A percentile compares a stretch with the other conserved stretches of the same genome.
Evolutionary conservation across 345 rosid species (phyloP).

Genomic region (Lumnitzera littorea): DNA sequence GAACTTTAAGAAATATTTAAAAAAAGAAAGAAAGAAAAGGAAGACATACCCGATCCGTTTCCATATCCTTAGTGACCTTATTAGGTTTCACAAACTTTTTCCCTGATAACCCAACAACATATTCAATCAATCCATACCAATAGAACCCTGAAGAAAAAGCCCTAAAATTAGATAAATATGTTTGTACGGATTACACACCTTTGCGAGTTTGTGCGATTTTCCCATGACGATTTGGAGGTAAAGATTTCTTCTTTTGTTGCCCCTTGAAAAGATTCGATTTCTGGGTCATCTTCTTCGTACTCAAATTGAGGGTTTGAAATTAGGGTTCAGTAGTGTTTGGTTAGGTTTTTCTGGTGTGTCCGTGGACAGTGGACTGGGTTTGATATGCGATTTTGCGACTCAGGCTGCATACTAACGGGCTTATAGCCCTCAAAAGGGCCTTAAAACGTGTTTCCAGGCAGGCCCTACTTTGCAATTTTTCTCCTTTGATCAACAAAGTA

Average conservation of each 20-base stretch:
- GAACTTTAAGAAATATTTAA: background rate
- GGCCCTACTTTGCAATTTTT: too few relatives aligned
- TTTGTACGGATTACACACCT: conserved; percentile 25
- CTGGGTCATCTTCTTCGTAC: conserved; percentile 70
- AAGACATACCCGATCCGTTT: conserved; percentile 48
- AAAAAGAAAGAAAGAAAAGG: background rate
- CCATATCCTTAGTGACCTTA: conserved; percentile 62
- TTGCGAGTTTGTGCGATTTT: conserved; percentile 49
- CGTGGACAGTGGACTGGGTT: too few relatives aligned
- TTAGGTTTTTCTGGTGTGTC: too few relatives aligned
- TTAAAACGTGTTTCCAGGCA: too few relatives aligned
- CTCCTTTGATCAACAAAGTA: too few relatives aligned
- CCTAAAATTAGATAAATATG: background rate
- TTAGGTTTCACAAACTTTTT: conserved; percentile 68
- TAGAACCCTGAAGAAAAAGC: background rate
- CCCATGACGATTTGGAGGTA: conserved; percentile 80
- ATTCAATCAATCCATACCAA: background rate
- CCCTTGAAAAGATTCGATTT: conserved; percentile 79
- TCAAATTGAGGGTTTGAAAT: too few relatives aligned
- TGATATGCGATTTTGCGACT: too few relatives aligned
- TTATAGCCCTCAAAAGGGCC: too few relatives aligned
- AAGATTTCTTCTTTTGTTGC: conserved; percentile 57
- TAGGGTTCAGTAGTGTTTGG: too few relatives aligned
- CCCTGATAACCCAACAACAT: conserved; percentile 28
- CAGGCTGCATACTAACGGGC: too few relatives aligned